Evolutionary conservation across 148 eudicot genomes (phyloP).

Genomic region (Chenopodium quinoa): DNA sequence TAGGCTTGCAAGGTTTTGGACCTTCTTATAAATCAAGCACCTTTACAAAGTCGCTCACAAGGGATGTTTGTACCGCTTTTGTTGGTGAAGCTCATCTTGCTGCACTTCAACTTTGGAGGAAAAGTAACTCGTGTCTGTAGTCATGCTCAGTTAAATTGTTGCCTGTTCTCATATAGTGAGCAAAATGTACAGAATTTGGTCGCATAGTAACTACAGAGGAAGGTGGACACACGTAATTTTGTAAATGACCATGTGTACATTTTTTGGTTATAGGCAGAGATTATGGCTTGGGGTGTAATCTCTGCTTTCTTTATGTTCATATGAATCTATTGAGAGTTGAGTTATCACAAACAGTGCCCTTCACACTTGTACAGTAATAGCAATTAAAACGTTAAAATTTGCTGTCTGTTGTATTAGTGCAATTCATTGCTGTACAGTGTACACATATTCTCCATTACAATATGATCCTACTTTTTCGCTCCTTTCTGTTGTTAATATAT

Average conservation of each 20-base stretch:
- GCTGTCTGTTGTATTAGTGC: neutral
- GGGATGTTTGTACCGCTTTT: neutral
- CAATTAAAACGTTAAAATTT: no score
- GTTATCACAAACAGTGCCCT: neutral
- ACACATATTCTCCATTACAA: no score
- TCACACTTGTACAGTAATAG: no score
- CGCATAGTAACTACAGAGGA: constrained; percentile 1
- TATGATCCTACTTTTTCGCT: no score
- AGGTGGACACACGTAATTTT: constrained; percentile 12
- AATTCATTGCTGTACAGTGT: neutral
- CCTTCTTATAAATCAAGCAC: neutral
- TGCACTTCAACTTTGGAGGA: neutral
- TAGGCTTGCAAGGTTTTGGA: constrained; percentile 2
- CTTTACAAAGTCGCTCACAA: neutral
- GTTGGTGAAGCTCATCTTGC: constrained; percentile 13
- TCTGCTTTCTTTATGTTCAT: neutral
- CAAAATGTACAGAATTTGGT: constrained; percentile 4
- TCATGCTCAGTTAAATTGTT: neutral
- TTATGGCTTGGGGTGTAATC: neutral
- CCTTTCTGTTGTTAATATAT: no score
- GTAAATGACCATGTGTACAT: constrained; percentile 19
- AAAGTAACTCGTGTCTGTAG: neutral
- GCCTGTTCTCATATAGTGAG: constrained; percentile 7
- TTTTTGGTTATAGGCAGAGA: neutral
- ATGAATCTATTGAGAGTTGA: neutral